phyloP scores from a whole-genome alignment of 1,284 basidiomycete genomes.

The Apiotrichum mycotoxinovorans region DNA sequence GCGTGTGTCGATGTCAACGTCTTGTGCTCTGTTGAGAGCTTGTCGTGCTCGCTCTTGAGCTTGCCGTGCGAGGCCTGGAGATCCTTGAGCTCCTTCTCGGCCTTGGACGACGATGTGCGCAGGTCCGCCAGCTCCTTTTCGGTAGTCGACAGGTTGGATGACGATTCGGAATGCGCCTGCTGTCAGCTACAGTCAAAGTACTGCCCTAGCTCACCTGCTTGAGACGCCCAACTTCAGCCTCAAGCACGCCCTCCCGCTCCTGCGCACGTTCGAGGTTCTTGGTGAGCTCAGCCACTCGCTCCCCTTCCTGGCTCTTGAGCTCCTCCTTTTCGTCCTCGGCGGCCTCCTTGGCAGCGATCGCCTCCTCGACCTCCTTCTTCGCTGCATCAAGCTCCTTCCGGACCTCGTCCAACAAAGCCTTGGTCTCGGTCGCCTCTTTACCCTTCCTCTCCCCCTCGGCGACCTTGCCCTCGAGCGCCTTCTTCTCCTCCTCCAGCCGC shows the following conservation, averaged over 20 bases:
- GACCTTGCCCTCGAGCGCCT: conserved; percentile 18
- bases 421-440: conserved; percentile 17
- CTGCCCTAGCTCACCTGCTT: conserved; percentile 36
- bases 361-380: conserved; percentile 1
- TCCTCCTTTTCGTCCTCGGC: conserved; percentile 14
- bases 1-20: conserved; percentile 19
- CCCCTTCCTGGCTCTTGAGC: conserved; percentile 13
- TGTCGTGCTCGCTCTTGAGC: conserved; percentile 20
- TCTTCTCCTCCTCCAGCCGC: conserved; percentile 37
- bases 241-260: conserved; percentile 44
- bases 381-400: conserved; percentile 11
- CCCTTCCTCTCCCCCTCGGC: conserved; percentile 13
- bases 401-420: conserved; percentile 13
- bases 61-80: conserved; percentile 17
- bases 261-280: conserved; percentile 41
- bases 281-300: conserved; percentile 34
- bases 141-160: background rate
- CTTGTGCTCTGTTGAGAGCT: conserved; percentile 20
- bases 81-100: conserved; percentile 11
- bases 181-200: conserved; percentile 1
- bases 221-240: conserved; percentile 44
- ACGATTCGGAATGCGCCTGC: conserved; percentile 31
- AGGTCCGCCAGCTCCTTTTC: conserved; percentile 12
- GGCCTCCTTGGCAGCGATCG: conserved; percentile 1
- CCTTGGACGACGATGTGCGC: conserved; percentile 1